Evolutionary conservation across 495 filamentous ascomycete genomes (phyloP).

Genomic region (Venustampulla echinocandica): DNA sequence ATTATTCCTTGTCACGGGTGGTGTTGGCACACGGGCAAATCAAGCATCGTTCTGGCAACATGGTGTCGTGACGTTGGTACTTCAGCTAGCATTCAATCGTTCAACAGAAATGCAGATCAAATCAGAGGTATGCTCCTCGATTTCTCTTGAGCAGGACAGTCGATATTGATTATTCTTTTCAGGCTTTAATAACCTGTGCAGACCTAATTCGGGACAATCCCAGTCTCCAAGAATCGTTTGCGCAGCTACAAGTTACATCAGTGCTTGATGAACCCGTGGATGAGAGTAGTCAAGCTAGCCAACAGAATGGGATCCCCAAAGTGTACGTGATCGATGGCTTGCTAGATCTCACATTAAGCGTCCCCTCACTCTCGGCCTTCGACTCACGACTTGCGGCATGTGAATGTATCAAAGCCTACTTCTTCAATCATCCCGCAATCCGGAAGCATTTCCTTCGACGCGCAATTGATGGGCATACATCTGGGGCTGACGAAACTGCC

Average conservation of each 20-base stretch:
- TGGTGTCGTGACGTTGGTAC: conserved; percentile 70
- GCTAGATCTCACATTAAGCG: conserved; percentile 74
- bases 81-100: conserved; percentile 77
- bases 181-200: conserved; percentile 77
- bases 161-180: conserved; percentile 7
- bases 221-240: conserved; percentile 74
- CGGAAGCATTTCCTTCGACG: conserved; percentile 75
- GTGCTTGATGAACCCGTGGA: conserved; percentile 37
- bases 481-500: conserved; percentile 74
- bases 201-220: conserved; percentile 81
- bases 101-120: conserved; percentile 66
- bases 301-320: conserved; percentile 44
- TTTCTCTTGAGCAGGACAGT: neutral
- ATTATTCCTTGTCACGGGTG: conserved; percentile 74
- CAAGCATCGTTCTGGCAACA: conserved; percentile 78
- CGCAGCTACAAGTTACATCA: conserved; percentile 65
- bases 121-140: conserved; percentile 55
- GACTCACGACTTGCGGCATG: conserved; percentile 78
- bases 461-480: conserved; percentile 79
- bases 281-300: conserved; percentile 33
- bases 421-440: conserved; percentile 68
- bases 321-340: conserved; percentile 91
- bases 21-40: conserved; percentile 70
- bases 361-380: conserved; percentile 55
- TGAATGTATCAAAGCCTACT: conserved; percentile 88